phyloP scores from a whole-genome alignment of 1,139 yeast species.

The Yamadazyma buinensis region DNA sequence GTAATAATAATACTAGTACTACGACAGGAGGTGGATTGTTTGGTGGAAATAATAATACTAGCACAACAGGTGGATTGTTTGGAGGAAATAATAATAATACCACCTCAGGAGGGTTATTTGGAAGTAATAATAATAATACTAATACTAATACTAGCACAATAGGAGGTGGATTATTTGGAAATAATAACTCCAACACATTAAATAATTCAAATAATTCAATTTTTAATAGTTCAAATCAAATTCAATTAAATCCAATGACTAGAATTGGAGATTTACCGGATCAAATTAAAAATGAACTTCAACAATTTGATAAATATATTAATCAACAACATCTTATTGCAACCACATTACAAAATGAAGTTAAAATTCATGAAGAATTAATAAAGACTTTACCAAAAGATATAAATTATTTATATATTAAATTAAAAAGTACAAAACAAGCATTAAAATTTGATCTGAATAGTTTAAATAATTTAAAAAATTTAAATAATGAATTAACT shows the following conservation, averaged over 20 bases:
- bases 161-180: neutral
- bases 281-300: conserved; percentile 68
- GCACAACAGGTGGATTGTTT: conserved; percentile 11
- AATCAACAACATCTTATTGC: conserved; percentile 80
- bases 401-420: conserved; percentile 64
- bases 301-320: conserved; percentile 78
- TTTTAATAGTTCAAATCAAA: conserved; percentile 11
- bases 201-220: conserved; percentile 11
- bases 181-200: neutral
- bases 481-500: conserved; percentile 53
- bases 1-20: neutral
- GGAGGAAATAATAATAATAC: conserved; percentile 10
- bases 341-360: conserved; percentile 67
- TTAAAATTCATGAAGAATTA: conserved; percentile 61
- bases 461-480: conserved; percentile 33
- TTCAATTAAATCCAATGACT: conserved; percentile 75
- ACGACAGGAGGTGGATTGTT: conserved; percentile 11
- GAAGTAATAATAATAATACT: conserved; percentile 15
- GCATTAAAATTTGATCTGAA: conserved; percentile 50
- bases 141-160: neutral
- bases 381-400: conserved; percentile 84
- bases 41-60: conserved; percentile 10
- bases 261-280: conserved; percentile 83
- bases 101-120: conserved; percentile 37
- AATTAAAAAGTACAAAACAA: conserved; percentile 61